Evolutionary conservation across 495 filamentous ascomycete species (phyloP).

Genomic region (Emericellopsis terricola): DNA sequence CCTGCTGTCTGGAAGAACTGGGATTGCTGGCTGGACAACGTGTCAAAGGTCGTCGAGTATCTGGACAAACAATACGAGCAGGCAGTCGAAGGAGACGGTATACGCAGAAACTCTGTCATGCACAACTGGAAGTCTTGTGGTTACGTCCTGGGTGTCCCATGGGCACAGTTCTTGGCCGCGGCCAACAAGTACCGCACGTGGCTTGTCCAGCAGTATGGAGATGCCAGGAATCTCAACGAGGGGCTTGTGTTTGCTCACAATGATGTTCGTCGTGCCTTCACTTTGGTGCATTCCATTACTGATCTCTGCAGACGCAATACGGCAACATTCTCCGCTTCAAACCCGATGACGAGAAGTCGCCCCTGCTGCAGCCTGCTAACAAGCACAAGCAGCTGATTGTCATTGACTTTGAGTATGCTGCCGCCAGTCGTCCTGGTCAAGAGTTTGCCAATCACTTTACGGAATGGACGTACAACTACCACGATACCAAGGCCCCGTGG

Average conservation of each 20-base stretch:
- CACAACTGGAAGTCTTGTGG: slow-evolving; percentile 45
- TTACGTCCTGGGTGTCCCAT: slow-evolving; percentile 69
- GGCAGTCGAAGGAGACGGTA: slow-evolving; percentile 15
- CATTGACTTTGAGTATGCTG: slow-evolving; percentile 97
- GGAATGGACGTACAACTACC: slow-evolving; percentile 98
- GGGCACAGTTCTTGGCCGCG: slow-evolving; percentile 55
- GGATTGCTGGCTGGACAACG: slow-evolving; percentile 83
- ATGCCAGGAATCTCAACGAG: slow-evolving; percentile 42
- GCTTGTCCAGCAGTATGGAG: slow-evolving; percentile 55
- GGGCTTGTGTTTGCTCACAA: slow-evolving; percentile 90
- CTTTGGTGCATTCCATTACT: not conserved
- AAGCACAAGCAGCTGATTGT: slow-evolving; percentile 90
- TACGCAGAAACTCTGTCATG: not conserved
- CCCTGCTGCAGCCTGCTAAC: slow-evolving; percentile 72
- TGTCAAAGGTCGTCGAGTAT: slow-evolving; percentile 57
- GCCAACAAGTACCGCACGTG: slow-evolving; percentile 65
- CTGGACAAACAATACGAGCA: slow-evolving; percentile 45
- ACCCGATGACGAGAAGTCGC: slow-evolving; percentile 62
- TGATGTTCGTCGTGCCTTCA: slow-evolving; percentile 46
- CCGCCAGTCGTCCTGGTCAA: slow-evolving; percentile 66
- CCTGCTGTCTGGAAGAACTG: slow-evolving; percentile 81
- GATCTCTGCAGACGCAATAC: slow-evolving; percentile 63
- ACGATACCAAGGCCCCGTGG: slow-evolving; percentile 44
- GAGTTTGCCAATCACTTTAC: slow-evolving; percentile 98
- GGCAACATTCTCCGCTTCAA: slow-evolving; percentile 89